Conservation (phyloP, 495 filamentous ascomycete species). For the Lasiosphaeris hirsuta region DNA sequence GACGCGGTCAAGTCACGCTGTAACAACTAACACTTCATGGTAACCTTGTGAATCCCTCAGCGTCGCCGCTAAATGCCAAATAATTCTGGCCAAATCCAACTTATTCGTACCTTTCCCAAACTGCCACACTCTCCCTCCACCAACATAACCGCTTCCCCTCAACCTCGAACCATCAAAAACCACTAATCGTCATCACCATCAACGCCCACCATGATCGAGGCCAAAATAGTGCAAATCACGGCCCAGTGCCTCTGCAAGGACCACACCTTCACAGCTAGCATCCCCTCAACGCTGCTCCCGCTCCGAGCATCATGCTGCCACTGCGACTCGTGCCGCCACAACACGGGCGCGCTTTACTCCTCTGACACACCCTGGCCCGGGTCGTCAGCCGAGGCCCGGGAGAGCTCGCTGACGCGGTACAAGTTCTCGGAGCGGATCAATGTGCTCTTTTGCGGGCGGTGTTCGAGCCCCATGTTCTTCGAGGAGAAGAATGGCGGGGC, state of each 20-base stretch:
- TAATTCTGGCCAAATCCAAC: too few species aligned
- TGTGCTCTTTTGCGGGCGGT: conserved; percentile 45
- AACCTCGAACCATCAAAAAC: not conserved
- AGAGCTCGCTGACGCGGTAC: conserved; percentile 31
- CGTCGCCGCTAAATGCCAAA: too few species aligned
- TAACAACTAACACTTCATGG: too few species aligned
- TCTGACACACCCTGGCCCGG: conserved; percentile 22
- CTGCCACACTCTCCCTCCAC: too few species aligned
- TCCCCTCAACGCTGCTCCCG: conserved; percentile 24
- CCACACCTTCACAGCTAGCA: conserved; percentile 23
- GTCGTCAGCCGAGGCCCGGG: not conserved
- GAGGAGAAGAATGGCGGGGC: conserved; percentile 8
- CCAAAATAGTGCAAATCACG: conserved; percentile 11
- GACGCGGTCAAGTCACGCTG: too few species aligned
- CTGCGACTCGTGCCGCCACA: conserved; percentile 41
- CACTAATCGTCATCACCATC: conserved; percentile 11
- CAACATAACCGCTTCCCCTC: not conserved
- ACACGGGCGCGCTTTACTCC: conserved; percentile 33
- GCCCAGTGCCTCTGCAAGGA: conserved; percentile 35
- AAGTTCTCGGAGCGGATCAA: conserved; percentile 25
- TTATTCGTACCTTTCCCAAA: too few species aligned
- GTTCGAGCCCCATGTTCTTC: conserved; percentile 44
- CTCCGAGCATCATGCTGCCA: conserved; percentile 34
- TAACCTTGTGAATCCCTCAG: too few species aligned
- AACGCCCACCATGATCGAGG: conserved; percentile 9